Percentiles rank a stretch among this genome's conserved stretches.
phyloP scores from a whole-genome alignment of 2,329 filamentous ascomycete species.

The Lachnellula willkommii region DNA sequence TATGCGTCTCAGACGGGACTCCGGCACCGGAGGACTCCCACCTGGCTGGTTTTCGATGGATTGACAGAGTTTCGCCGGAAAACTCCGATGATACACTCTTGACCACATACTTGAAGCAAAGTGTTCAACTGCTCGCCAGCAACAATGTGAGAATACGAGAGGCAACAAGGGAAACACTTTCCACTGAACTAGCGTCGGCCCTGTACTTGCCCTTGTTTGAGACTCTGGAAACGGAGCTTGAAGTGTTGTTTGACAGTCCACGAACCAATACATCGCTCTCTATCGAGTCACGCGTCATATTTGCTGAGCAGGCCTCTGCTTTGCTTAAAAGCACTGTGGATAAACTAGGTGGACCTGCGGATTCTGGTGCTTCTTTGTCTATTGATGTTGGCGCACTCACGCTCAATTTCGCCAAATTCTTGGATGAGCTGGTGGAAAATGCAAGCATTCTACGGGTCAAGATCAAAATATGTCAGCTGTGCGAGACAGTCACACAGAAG shows the following conservation, averaged over 20 bases:
- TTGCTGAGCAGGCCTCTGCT: conserved; percentile 62
- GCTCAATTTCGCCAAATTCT: conserved; percentile 61
- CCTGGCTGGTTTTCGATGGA: conserved; percentile 54
- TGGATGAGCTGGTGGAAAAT: conserved; percentile 54
- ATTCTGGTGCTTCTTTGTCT: conserved; percentile 56
- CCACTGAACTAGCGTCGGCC: conserved; percentile 56
- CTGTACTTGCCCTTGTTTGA: conserved; percentile 60
- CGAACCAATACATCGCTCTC: conserved; percentile 46
- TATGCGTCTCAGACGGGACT: conserved; percentile 57
- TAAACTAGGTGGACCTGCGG: conserved; percentile 56
- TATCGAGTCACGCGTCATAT: conserved; percentile 57
- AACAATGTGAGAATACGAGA: conserved; percentile 60
- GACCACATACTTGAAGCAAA: conserved; percentile 55
- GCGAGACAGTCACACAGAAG: conserved; percentile 58
- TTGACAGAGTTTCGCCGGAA: conserved; percentile 52
- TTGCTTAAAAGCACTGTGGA: conserved; percentile 60
- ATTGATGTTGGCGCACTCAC: conserved; percentile 60
- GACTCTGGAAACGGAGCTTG: conserved; percentile 59
- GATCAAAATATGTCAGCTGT: conserved; percentile 64
- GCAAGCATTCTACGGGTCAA: conserved; percentile 56
- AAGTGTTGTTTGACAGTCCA: conserved; percentile 55
- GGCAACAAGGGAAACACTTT: conserved; percentile 60
- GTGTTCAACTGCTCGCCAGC: conserved; percentile 60
- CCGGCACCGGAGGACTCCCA: conserved; percentile 51
- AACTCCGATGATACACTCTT: conserved; percentile 56